Base-by-base conservation (phyloP, 306 rosid genomes). In the Lotus japonicus region DNA sequence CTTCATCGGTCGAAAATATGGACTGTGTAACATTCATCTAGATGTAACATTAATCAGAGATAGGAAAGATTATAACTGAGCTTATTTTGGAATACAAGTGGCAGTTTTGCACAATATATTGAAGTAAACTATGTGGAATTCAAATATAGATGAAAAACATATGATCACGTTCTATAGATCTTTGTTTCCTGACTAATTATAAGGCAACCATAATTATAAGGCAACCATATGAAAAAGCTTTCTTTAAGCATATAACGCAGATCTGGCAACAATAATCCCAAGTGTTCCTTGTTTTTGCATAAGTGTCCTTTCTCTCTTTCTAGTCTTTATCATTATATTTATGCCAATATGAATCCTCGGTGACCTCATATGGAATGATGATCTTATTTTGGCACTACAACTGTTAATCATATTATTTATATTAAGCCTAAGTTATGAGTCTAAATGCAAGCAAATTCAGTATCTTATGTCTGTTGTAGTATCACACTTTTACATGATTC, bases 101-200 rank as follows among this genome's bases (percentile, higher is more conserved):
- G 3, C 65, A 49, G 14, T 46, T 58, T 36, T 41, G 4, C 51
- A 61, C 26, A 36, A 58, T 45, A 49, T 58, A 68, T 14, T 17
- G 44, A 68, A 74, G 69, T 58, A 70, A 53, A 45, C 5, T 26
- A 11, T 35, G 50, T 23, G 56, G 66, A 60, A 75, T 41, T 75
- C 36, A 43, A 44, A 43, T 28, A 21, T 56, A 53, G 4, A 59
- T 55, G n/a, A n/a, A n/a, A n/a, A n/a, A n/a, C n/a, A n/a, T n/a
- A n/a, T n/a, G 67, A 73, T 11, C 39, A 35, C 26, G 33, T 68
- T 5, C 33, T 26, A 14, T 19, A 41, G 26, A 54, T 73, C n/a
- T 50, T 46, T 50, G 28, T 17, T 70, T 39, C 57, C 11, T 26
- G 36, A 55, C 45, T 28, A 39, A 17, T 23, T 54, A 2, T n/a